Percentiles rank a stretch among this genome's conserved stretches.
phyloP scores from a whole-genome alignment of 2,329 filamentous ascomycete genomes.

The Ceratocystiopsis minuta region DNA sequence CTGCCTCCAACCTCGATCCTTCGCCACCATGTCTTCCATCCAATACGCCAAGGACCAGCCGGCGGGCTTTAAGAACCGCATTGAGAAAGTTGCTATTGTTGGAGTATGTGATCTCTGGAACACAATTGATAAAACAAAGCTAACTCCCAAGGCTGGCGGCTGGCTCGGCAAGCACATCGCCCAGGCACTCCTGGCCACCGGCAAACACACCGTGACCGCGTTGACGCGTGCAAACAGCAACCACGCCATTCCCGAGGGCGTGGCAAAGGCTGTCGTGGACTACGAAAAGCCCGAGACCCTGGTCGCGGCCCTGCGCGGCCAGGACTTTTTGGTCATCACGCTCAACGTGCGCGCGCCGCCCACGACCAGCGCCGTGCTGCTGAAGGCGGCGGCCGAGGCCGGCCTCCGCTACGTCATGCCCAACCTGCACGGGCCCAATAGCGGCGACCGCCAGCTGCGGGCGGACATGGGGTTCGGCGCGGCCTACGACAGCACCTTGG shows the following conservation, averaged over 20 bases:
- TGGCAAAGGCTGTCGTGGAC: conserved; percentile 23
- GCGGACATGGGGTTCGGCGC: conserved; percentile 12
- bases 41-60: conserved; percentile 12
- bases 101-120: not conserved
- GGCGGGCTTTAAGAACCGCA: conserved; percentile 10
- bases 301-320: conserved; percentile 6
- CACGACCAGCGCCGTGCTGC: conserved; percentile 21
- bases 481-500: conserved; percentile 4
- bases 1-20: not conserved
- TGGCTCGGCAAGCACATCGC: conserved; percentile 10
- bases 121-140: too few relatives aligned
- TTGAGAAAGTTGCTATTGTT: conserved; percentile 10
- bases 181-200: conserved; percentile 10
- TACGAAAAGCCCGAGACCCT: conserved; percentile 12
- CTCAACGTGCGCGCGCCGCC: conserved; percentile 12
- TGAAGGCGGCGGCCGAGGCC: conserved; percentile 24
- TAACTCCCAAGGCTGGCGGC: conserved; percentile 11
- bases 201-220: conserved; percentile 30
- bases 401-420: conserved; percentile 27
- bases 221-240: conserved; percentile 27
- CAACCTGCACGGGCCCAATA: conserved; percentile 19
- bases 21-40: not conserved
- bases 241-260: conserved; percentile 12
- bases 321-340: conserved; percentile 10
- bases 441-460: conserved; percentile 1